Evolutionary conservation across 2,329 filamentous ascomycete species (phyloP), one percentile per base, ranked within the genome.

Genomic region (Pseudocercospora pini-densiflorae): DNA sequence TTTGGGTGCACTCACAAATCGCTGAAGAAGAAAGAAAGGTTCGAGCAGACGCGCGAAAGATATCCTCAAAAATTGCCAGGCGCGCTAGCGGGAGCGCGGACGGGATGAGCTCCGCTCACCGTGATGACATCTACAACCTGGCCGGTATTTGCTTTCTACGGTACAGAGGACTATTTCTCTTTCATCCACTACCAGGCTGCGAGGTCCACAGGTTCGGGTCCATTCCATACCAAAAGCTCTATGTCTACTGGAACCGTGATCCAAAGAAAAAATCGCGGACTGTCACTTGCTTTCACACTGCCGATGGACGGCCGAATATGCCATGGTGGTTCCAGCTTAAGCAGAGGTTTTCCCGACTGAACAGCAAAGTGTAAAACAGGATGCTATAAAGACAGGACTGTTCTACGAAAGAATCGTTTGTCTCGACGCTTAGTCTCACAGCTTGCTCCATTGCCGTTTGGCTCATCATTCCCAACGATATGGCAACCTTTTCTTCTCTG

Each of bases 401-500:
- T 43, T 36, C 33, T 36, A 5, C 33, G 4, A 5, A 36, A 36
- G 5, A 16, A 12, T 16, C 33, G 12, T 33, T 5, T 36, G 3
- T 36, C 12, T 5, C 33, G 5, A 14, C 33, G 12, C 12, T 5
- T 36, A 19, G 40, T 43, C 40, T 19, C 16, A 19, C 40, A 19
- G 5, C 16, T 8, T 19, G 5, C 40, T 43, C 7, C 40, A 43
- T 43, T 43, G 36, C 12, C 2, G 6, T 16, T 8, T 6, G 40
- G 40, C 6, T n/a, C 40, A 36, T 36, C 33, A 16, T 12, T 16
- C 21, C 14, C 3, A 43, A 16, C 16, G 54, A 31, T 5, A 67
- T 69, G 68, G 63, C 63, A n/a, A 59, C 65, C n/a, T 64, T 70
- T 31, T 36, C 53, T 4, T 58, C 58, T 19, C 68, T 70, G 16